Conservation (phyloP, 169 alveolate species). For the Fabrea salina region DNA sequence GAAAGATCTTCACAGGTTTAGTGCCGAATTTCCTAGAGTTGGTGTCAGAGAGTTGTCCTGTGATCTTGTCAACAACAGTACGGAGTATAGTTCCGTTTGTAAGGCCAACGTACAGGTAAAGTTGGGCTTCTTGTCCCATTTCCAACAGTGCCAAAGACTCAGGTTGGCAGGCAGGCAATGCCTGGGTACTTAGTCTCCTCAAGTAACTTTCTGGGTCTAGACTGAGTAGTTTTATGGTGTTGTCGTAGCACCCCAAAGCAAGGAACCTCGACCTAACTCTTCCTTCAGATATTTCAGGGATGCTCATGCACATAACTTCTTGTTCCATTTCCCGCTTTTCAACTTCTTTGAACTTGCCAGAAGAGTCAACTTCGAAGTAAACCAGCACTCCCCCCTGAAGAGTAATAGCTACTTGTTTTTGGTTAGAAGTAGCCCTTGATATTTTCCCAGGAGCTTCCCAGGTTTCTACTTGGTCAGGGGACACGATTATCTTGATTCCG, state of each 20-base stretch:
- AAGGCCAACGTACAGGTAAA: slow-evolving; percentile 93
- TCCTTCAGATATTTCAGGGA: slow-evolving; percentile 89
- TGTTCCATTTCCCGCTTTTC: slow-evolving; percentile 73
- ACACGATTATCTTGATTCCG: slow-evolving; percentile 86
- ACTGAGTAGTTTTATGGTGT: slow-evolving; percentile 89
- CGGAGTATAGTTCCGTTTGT: slow-evolving; percentile 95
- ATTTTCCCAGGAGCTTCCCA: slow-evolving; percentile 77
- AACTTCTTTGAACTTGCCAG: slow-evolving; percentile 84
- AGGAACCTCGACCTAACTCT: slow-evolving; percentile 90
- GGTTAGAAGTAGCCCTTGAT: slow-evolving; percentile 89
- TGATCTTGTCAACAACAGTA: slow-evolving; percentile 88
- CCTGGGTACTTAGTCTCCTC: slow-evolving; percentile 86
- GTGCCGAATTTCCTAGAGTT: slow-evolving; percentile 94
- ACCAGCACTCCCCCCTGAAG: slow-evolving; percentile 91
- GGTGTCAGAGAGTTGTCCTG: slow-evolving; percentile 95
- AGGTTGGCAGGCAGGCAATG: slow-evolving; percentile 78
- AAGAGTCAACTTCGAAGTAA: slow-evolving; percentile 91
- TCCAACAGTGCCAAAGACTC: slow-evolving; percentile 23
- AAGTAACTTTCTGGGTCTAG: slow-evolving; percentile 92
- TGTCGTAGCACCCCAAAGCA: slow-evolving; percentile 94
- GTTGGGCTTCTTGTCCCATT: slow-evolving; percentile 10
- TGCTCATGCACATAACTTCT: slow-evolving; percentile 86
- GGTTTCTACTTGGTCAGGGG: slow-evolving; percentile 60
- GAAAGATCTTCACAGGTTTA: slow-evolving; percentile 87
- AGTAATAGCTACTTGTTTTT: slow-evolving; percentile 89